Conservation (phyloP, 2,329 filamentous ascomycete species). For the Alternaria gaisen region DNA sequence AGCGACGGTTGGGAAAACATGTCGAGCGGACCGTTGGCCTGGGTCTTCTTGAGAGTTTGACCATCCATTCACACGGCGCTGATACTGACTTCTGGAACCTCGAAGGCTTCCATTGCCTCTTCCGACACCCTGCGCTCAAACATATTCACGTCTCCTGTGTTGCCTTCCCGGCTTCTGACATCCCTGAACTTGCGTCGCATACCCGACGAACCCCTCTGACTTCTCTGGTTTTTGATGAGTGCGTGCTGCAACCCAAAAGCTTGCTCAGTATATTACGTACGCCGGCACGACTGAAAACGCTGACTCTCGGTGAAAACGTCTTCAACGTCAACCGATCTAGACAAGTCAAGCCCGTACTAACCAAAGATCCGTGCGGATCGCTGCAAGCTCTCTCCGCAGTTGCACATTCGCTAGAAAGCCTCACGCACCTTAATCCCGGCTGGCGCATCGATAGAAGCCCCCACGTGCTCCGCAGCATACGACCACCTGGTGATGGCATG, state of each 20-base stretch:
- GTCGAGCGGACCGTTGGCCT: constrained; percentile 34
- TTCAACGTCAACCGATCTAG: constrained; percentile 32
- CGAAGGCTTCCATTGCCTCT: constrained; percentile 44
- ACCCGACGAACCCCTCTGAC: constrained; percentile 37
- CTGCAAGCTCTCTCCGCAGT: constrained; percentile 39
- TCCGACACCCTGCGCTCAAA: constrained; percentile 46
- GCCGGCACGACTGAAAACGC: constrained; percentile 39
- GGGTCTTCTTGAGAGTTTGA: constrained; percentile 40
- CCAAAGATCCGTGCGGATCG: constrained; percentile 24
- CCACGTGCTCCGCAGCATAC: constrained; percentile 25
- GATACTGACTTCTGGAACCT: constrained; percentile 46
- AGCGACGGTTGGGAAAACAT: constrained; percentile 20
- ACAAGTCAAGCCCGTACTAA: constrained; percentile 25
- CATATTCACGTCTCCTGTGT: constrained; percentile 47
- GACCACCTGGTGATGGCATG: constrained; percentile 37
- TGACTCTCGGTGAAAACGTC: constrained; percentile 48
- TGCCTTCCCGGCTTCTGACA: constrained; percentile 24
- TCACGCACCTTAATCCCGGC: constrained; percentile 39
- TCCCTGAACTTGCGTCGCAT: constrained; percentile 33
- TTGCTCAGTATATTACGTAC: constrained; percentile 38
- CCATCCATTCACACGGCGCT: constrained; percentile 47
- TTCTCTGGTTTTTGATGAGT: constrained; percentile 49
- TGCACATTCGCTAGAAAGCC: constrained; percentile 43
- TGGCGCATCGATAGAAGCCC: constrained; percentile 26
- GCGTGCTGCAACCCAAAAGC: constrained; percentile 37